phyloP scores from a whole-genome alignment of 352 stramenopile species.

The Pythium dissotocum region DNA sequence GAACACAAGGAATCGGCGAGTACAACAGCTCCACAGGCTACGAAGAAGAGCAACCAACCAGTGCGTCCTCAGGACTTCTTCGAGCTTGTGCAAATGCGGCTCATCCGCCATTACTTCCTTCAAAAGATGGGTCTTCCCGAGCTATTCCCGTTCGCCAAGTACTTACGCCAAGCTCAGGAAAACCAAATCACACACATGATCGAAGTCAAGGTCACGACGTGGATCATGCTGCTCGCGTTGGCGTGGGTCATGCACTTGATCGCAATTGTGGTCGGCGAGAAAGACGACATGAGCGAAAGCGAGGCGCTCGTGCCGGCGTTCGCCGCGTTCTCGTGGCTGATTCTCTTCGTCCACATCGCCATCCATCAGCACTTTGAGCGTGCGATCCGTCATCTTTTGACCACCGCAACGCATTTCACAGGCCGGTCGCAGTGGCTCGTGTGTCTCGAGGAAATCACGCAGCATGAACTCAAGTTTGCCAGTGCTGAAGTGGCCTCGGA shows the following conservation, averaged over 20 bases:
- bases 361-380: slow-evolving; percentile 1
- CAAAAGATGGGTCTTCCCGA: slow-evolving; percentile 18
- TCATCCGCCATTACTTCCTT: slow-evolving; percentile 28
- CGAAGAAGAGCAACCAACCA: background rate
- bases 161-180: slow-evolving; percentile 28
- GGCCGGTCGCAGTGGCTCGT: slow-evolving; percentile 4
- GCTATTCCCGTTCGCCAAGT: slow-evolving; percentile 31
- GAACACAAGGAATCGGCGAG: slow-evolving; percentile 2
- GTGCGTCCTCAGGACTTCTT: background rate
- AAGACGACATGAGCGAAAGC: background rate
- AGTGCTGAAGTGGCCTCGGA: background rate
- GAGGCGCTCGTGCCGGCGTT: slow-evolving; percentile 1
- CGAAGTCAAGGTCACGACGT: slow-evolving; percentile 28
- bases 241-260: slow-evolving; percentile 10
- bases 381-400: slow-evolving; percentile 6
- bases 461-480: slow-evolving; percentile 4
- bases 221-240: slow-evolving; percentile 24
- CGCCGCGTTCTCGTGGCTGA: slow-evolving; percentile 4
- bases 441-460: slow-evolving; percentile 8
- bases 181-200: slow-evolving; percentile 31
- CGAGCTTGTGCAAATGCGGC: slow-evolving; percentile 13
- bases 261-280: background rate
- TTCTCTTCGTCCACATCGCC: background rate
- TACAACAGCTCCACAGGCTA: background rate
- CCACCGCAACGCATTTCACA: slow-evolving; percentile 1